Evolutionary conservation across 495 filamentous ascomycete genomes (phyloP).

Genomic region (Achaetomiella virescens): DNA sequence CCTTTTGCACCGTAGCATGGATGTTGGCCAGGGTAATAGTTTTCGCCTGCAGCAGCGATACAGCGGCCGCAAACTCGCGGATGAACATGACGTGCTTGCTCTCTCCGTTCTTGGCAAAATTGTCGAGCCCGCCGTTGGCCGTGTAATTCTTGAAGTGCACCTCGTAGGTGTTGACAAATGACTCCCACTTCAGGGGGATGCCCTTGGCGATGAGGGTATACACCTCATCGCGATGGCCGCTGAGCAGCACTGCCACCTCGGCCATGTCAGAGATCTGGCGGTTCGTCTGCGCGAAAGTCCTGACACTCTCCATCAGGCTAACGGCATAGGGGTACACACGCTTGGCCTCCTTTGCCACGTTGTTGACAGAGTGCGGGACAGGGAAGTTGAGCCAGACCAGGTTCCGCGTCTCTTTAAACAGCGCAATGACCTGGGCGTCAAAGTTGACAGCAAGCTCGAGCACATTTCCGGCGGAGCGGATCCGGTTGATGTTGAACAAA

Average conservation of each 20-base stretch:
- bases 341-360: slow-evolving; percentile 93
- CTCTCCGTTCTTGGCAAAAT: slow-evolving; percentile 56
- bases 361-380: slow-evolving; percentile 89
- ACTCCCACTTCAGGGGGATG: slow-evolving; percentile 87
- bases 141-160: slow-evolving; percentile 65
- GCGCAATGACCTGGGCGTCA: slow-evolving; percentile 87
- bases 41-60: slow-evolving; percentile 81
- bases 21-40: slow-evolving; percentile 69
- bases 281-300: slow-evolving; percentile 80
- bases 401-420: slow-evolving; percentile 99
- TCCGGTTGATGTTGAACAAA: slow-evolving; percentile 82
- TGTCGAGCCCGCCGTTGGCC: slow-evolving; percentile 56
- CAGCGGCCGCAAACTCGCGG: slow-evolving; percentile 78
- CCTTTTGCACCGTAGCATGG: slow-evolving; percentile 75
- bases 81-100: slow-evolving; percentile 96
- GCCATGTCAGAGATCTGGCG: slow-evolving; percentile 75
- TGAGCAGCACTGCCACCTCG: slow-evolving; percentile 77
- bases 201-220: slow-evolving; percentile 77
- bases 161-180: slow-evolving; percentile 94
- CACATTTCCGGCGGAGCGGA: slow-evolving; percentile 77
- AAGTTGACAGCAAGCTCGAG: slow-evolving; percentile 92
- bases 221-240: slow-evolving; percentile 83
- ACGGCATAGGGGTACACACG: slow-evolving; percentile 96
- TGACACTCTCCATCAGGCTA: slow-evolving; percentile 94
- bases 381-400: slow-evolving; percentile 87